These are phyloP conservation scores for Talaromyces funiculosus DNA, from an alignment of 2,329 filamentous ascomycete genomes.

Conservation along the genomic window DNA sequence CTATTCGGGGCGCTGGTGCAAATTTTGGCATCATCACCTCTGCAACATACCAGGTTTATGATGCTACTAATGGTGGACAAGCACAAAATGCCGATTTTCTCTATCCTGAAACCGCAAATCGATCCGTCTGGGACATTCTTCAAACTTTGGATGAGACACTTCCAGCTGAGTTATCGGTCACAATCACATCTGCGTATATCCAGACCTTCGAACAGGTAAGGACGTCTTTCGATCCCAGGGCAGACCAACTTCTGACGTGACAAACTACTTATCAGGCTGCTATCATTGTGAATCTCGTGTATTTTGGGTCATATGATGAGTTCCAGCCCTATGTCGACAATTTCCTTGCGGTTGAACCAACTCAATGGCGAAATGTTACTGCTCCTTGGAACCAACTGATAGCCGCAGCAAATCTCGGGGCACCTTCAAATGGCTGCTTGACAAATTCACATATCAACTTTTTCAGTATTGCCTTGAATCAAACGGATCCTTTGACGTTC, in stretches of 20 bases:
- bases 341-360: conserved; percentile 1
- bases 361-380: conserved; percentile 5
- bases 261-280: background rate
- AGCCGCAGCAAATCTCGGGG: background rate
- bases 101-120: conserved; percentile 14
- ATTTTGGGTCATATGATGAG: background rate
- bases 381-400: conserved; percentile 4
- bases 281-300: conserved; percentile 10
- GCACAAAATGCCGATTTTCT: conserved; percentile 17
- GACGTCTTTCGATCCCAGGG: background rate
- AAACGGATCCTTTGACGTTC: conserved; percentile 2
- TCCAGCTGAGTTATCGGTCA: conserved; percentile 2
- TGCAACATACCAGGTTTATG: conserved; percentile 29
- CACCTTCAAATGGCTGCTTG: background rate
- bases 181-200: conserved; percentile 3
- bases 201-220: conserved; percentile 5
- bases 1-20: conserved; percentile 32
- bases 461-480: conserved; percentile 7
- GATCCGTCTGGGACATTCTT: conserved; percentile 4
- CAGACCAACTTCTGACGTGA: background rate
- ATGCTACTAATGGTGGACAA: conserved; percentile 17
- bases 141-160: conserved; percentile 9
- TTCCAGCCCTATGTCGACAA: conserved; percentile 6
- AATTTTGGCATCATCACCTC: conserved; percentile 35
- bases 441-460: conserved; percentile 7